These are phyloP conservation scores for Vicia sativa DNA, from an alignment of 306 rosid genomes.

Conservation along the genomic window DNA sequence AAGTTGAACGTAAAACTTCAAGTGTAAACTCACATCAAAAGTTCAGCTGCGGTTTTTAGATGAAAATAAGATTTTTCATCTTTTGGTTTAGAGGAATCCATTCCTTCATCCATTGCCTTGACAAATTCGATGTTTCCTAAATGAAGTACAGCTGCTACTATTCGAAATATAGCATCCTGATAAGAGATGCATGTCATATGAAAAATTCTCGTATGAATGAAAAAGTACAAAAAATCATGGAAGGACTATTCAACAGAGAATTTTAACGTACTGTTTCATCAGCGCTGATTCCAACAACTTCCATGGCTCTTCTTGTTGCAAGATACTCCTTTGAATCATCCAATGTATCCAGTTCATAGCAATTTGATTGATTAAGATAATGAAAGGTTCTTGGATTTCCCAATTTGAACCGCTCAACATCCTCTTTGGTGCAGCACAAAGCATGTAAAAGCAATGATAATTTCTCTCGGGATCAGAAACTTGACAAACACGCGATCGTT, in stretches of 20 bases:
- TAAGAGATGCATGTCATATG: conserved; percentile 31
- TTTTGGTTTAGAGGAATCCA: conserved; percentile 88
- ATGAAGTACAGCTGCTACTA: conserved; percentile 90
- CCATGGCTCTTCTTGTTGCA: conserved; percentile 89
- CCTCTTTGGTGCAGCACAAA: conserved; percentile 94
- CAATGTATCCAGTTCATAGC: conserved; percentile 53
- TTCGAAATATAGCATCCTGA: conserved; percentile 90
- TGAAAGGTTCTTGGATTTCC: conserved; percentile 77
- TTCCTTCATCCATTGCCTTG: conserved; percentile 62
- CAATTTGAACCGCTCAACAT: conserved; percentile 67
- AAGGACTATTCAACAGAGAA: conserved; percentile 14
- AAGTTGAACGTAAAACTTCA: not conserved
- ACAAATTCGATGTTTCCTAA: conserved; percentile 87
- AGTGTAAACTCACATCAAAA: conserved; percentile 54
- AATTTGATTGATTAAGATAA: conserved; percentile 86
- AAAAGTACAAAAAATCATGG: not conserved
- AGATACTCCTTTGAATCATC: conserved; percentile 87
- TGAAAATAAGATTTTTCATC: conserved; percentile 77
- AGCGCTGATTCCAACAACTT: conserved; percentile 79
- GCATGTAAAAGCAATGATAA: conserved; percentile 99
- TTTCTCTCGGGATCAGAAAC: conserved; percentile 97
- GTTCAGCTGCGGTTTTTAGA: conserved; percentile 79
- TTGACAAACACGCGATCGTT: conserved; percentile 96
- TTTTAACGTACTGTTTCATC: conserved; percentile 69
- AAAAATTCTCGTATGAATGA: conserved; percentile 25